Percentiles rank a stretch among this genome's conserved stretches.
Conservation (phyloP, 2,329 filamentous ascomycete genomes). For the Talaromyces funiculosus region DNA sequence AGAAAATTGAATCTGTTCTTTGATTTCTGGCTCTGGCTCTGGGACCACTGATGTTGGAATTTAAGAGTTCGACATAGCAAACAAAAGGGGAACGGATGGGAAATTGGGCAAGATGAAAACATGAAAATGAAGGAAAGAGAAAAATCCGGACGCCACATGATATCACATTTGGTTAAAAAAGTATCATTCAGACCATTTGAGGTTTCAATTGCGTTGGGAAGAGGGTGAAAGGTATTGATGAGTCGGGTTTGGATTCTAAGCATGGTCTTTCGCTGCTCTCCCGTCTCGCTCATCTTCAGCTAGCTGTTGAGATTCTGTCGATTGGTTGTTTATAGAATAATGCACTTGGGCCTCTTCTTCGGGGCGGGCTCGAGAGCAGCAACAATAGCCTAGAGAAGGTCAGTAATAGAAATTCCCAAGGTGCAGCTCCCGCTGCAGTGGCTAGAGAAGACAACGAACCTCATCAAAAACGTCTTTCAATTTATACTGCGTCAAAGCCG, state of each 20-base stretch:
- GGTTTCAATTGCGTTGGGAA: conserved; percentile 1
- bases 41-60: conserved; percentile 1
- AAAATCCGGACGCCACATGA: conserved; percentile 14
- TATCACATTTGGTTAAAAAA: conserved; percentile 14
- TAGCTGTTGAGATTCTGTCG: not conserved
- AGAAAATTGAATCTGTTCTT: not conserved
- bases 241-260: not conserved
- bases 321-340: conserved; percentile 55
- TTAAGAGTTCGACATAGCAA: not conserved
- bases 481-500: conserved; percentile 95
- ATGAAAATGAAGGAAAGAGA: not conserved
- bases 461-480: conserved; percentile 99
- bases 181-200: conserved; percentile 1
- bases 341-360: conserved; percentile 73
- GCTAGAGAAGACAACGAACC: conserved; percentile 51
- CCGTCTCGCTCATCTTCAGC: not conserved
- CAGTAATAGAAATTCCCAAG: not conserved
- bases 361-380: conserved; percentile 83
- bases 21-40: not conserved
- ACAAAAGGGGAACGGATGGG: not conserved
- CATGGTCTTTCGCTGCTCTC: not conserved
- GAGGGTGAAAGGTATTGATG: not conserved
- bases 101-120: not conserved
- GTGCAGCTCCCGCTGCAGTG: not conserved
- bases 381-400: conserved; percentile 69